Base-by-base conservation (phyloP, 2,329 filamentous ascomycete genomes). In the Epichloe glyceriae region DNA sequence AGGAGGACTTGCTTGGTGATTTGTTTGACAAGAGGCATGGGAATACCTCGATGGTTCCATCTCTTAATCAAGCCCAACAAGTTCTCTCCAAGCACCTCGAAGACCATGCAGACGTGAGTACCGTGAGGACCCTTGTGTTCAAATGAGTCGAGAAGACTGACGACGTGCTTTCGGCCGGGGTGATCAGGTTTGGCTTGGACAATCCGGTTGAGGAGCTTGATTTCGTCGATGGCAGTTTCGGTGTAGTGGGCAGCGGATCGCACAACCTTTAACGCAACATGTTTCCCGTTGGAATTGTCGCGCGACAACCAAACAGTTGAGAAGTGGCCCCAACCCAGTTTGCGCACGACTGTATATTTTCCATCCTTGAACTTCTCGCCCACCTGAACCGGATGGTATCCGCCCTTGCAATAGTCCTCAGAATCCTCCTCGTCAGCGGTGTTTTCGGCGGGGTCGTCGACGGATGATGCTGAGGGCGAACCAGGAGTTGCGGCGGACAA, bases 351-450 rank as follows among this genome's bases (percentile, higher is more conserved):
- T 15, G 90, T 93, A 71, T 98, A 98, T 72, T 88, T 91, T 60
- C 88, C 90, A 67, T 97, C 88, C 68, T 97, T 97, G 79, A 96
- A 97, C 64, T 89, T 86, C 72, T 98, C 93, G 61, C 93, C 93
- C 54, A 97, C 85, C 61, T 82, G 79, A 47, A 98, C 93, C 3
- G 93, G 93, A 65, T 98, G 93, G 69, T 97, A 98, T 54, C 93
- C 93, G 62, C 93, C 93, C 72, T 97, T 97, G 79, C 91, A 96
- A 74, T 98, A 98, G 70, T 98, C 93, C 70, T 97, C 91, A 46
- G 88, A 95, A 70, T 98, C 93, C 71, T 98, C 93, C 72, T 98
- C 93, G 66, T 97, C 93, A 64, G 90, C 91, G 39, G 91, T 95
- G 65, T 93, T 90, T 62, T 96, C 90, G 68, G 85, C 81, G 60